Evolutionary conservation across 2,329 filamentous ascomycete genomes (phyloP).

Genomic region (Talaromyces sp.): DNA sequence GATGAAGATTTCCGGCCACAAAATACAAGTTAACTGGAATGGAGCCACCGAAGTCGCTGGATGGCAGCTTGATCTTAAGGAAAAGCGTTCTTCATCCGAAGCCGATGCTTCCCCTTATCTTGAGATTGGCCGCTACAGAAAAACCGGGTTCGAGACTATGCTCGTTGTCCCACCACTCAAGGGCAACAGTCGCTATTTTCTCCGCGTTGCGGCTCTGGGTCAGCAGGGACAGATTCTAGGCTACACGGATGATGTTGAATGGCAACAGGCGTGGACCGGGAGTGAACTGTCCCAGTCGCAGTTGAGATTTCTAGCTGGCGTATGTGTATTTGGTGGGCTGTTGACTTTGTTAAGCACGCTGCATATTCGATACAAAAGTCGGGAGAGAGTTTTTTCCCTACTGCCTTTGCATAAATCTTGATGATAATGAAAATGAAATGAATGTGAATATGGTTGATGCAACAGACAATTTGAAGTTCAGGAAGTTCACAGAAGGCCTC

Average conservation of each 20-base stretch:
- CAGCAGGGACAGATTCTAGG: slow-evolving; percentile 5
- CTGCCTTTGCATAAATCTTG: slow-evolving; percentile 3
- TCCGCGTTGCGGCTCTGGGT: slow-evolving; percentile 25
- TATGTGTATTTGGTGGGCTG: slow-evolving; percentile 10
- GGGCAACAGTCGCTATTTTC: slow-evolving; percentile 15
- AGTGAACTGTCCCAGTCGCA: slow-evolving; percentile 10
- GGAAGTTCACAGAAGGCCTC: background rate
- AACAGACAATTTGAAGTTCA: background rate
- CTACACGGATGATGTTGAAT: slow-evolving; percentile 3
- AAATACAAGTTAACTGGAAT: slow-evolving; percentile 46
- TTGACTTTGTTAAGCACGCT: slow-evolving; percentile 9
- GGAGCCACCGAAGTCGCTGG: slow-evolving; percentile 42
- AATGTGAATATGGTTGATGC: background rate
- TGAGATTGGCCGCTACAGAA: slow-evolving; percentile 18
- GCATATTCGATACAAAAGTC: background rate
- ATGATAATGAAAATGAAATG: background rate
- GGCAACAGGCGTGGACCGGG: slow-evolving; percentile 6
- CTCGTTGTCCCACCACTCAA: slow-evolving; percentile 22
- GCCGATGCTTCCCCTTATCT: slow-evolving; percentile 11
- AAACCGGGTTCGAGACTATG: slow-evolving; percentile 33
- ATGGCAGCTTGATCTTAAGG: slow-evolving; percentile 27
- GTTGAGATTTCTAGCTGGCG: background rate
- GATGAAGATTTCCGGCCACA: slow-evolving; percentile 26
- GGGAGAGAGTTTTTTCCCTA: background rate
- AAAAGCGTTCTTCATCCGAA: slow-evolving; percentile 12